Evolutionary conservation across 2,329 filamentous ascomycete species (phyloP).

Genomic region (Elsinoe australis): DNA sequence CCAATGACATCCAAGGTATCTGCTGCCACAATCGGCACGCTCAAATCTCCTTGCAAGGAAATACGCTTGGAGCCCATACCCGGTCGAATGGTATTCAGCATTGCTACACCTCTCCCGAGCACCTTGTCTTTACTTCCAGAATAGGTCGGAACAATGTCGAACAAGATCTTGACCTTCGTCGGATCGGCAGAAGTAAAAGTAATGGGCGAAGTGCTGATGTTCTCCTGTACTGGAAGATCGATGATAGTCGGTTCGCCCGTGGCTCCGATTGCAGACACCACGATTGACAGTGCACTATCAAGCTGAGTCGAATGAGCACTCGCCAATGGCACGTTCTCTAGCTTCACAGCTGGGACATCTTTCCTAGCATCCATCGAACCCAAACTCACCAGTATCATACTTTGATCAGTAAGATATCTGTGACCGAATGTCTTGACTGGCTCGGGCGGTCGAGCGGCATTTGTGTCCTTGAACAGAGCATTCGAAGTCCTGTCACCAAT

Average conservation of each 20-base stretch:
- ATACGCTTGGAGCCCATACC: slow-evolving; percentile 78
- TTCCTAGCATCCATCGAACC: slow-evolving; percentile 94
- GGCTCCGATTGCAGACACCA: slow-evolving; percentile 79
- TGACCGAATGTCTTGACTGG: slow-evolving; percentile 94
- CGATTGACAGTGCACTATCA: slow-evolving; percentile 85
- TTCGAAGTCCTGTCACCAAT: slow-evolving; percentile 41
- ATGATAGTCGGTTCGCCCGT: slow-evolving; percentile 80
- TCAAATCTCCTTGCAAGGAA: slow-evolving; percentile 84
- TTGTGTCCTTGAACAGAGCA: slow-evolving; percentile 33
- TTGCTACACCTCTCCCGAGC: slow-evolving; percentile 78
- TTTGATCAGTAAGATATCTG: slow-evolving; percentile 81
- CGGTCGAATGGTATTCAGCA: slow-evolving; percentile 79
- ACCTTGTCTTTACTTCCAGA: slow-evolving; percentile 72
- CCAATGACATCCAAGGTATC: slow-evolving; percentile 84
- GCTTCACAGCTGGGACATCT: slow-evolving; percentile 66
- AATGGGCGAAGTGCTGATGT: slow-evolving; percentile 87
- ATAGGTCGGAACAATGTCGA: slow-evolving; percentile 94
- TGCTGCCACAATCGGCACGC: slow-evolving; percentile 79
- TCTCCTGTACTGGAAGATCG: slow-evolving; percentile 88
- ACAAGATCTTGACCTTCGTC: slow-evolving; percentile 76
- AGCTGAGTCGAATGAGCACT: slow-evolving; percentile 88
- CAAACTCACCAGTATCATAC: slow-evolving; percentile 83
- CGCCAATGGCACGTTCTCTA: slow-evolving; percentile 79
- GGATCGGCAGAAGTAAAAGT: slow-evolving; percentile 75
- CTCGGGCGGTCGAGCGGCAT: slow-evolving; percentile 47